Conservation (phyloP, 176 grass and related monocot genomes). For the Pharus latifolius region DNA sequence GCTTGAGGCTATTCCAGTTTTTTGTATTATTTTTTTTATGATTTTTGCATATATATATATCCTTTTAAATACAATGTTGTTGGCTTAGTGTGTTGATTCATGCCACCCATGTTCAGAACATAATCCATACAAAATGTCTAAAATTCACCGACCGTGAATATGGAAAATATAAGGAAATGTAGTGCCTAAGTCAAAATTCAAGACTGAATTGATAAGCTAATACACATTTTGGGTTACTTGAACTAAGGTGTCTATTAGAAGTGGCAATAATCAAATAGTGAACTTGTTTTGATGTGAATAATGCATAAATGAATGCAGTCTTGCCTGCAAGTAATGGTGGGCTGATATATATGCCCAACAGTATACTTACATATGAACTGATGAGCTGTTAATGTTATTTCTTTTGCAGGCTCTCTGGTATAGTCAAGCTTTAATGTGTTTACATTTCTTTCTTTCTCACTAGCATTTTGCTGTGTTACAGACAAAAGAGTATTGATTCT, state of each 20-base stretch:
- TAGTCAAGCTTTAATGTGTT: not conserved
- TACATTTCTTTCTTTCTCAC: slow-evolving; percentile 1
- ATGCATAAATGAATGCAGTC: not conserved
- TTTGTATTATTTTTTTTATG: not conserved
- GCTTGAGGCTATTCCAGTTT: not conserved
- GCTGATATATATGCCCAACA: not conserved
- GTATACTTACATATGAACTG: not conserved
- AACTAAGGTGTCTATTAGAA: not conserved
- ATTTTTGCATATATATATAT: not conserved
- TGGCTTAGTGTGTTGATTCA: not conserved
- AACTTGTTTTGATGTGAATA: not conserved
- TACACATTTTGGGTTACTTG: not conserved
- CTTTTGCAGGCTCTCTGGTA: not conserved
- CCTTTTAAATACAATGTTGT: not conserved
- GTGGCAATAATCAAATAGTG: not conserved
- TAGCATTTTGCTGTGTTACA: slow-evolving; percentile 31
- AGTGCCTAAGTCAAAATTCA: not conserved
- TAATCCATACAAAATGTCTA: not conserved
- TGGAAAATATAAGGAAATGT: not conserved
- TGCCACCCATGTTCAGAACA: not conserved
- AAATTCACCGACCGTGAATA: not conserved
- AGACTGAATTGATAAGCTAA: not conserved
- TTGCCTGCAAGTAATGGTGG: not conserved
- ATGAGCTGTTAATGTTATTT: not conserved
- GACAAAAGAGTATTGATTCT: slow-evolving; percentile 85